Percentiles rank a stretch among this genome's conserved stretches.
These are phyloP conservation scores for Trichophyton schoenleinii DNA, from an alignment of 2,329 filamentous ascomycete species.

Conservation along the genomic window DNA sequence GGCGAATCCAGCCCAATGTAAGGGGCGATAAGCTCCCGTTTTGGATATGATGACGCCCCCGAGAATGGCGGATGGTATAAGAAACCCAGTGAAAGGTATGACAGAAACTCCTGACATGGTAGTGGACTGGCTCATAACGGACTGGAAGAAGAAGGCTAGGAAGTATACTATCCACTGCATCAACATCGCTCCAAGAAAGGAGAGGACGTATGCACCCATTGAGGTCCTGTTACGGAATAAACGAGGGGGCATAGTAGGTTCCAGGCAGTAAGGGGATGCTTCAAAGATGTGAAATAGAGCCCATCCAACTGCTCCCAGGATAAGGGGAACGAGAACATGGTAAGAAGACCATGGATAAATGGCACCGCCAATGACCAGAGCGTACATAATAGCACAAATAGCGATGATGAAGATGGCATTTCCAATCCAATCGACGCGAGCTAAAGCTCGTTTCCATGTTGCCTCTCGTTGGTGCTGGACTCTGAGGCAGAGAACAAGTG, in stretches of 20 bases:
- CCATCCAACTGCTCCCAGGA: slow-evolving; percentile 2
- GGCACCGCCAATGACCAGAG: neutral
- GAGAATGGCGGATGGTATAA: slow-evolving; percentile 19
- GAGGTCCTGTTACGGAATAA: slow-evolving; percentile 36
- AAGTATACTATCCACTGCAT: slow-evolving; percentile 30
- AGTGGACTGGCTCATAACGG: slow-evolving; percentile 25
- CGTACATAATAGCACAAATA: neutral
- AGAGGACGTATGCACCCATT: slow-evolving; percentile 20
- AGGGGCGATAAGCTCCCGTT: slow-evolving; percentile 21
- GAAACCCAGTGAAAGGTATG: slow-evolving; percentile 18
- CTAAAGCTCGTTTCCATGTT: neutral
- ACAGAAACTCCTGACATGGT: slow-evolving; percentile 21
- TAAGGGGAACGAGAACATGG: slow-evolving; percentile 3
- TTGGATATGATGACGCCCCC: slow-evolving; percentile 23
- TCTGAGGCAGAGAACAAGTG: slow-evolving; percentile 18
- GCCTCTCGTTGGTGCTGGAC: neutral
- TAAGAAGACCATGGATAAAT: slow-evolving; percentile 6
- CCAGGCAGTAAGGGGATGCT: slow-evolving; percentile 2
- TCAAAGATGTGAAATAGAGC: slow-evolving; percentile 2
- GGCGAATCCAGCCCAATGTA: slow-evolving; percentile 21
- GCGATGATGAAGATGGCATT: slow-evolving; percentile 2
- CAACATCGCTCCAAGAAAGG: slow-evolving; percentile 28
- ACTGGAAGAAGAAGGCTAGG: slow-evolving; percentile 37
- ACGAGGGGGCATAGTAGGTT: slow-evolving; percentile 31
- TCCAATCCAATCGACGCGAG: slow-evolving; percentile 1